Base-by-base conservation (phyloP, 164 flowering plant genomes). In the Euptelea pleiosperma region DNA sequence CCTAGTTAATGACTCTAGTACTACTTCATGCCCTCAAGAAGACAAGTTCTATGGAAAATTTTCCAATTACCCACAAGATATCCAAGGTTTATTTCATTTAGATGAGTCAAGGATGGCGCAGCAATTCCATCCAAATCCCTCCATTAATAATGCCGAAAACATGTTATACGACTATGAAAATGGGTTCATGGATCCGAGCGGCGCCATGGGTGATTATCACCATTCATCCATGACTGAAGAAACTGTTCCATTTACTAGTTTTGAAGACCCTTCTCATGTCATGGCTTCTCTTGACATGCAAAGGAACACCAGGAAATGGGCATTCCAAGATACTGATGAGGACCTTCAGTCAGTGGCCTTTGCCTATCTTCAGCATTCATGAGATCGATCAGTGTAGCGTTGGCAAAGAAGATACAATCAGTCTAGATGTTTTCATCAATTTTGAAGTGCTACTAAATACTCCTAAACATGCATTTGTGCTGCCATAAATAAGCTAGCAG, bases 331-430 rank as follows among this genome's bases (percentile, higher is more conserved):
- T 15, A 57, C 69, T 3, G 82, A 82, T 3, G 82, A 82, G 29
- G 94, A 84, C 25, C 91, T 89, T 58, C 89, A 69, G 15, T 79
- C 89, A 5, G 70, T 73, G 35, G 83, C 85, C 15, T 86, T 79
- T 56, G 77, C 89, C 18, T 85, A 80, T 60, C 39, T 68, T 54
- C 79, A 71, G 21, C 73, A 79, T 57, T 74, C 76, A 42, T 75
- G 67, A 72, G 28, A 61, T 18, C n/a, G n/a, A n/a, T n/a, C n/a
- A 41, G 11, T 24, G 50, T 19, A 36, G 40, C 31, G 30, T 29
- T 2, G 39, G 36, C 39, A 43, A 31, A 37, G 51, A 25, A 52
- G 8, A 21, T 15, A 43, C 12, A 15, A 53, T 43, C 29, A 45
- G 58, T 39, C 62, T 40, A 37, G 63, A 68, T 28, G 49, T 52